Conservation (phyloP, 306 rosid species). For the Begonia fuchsioides region DNA sequence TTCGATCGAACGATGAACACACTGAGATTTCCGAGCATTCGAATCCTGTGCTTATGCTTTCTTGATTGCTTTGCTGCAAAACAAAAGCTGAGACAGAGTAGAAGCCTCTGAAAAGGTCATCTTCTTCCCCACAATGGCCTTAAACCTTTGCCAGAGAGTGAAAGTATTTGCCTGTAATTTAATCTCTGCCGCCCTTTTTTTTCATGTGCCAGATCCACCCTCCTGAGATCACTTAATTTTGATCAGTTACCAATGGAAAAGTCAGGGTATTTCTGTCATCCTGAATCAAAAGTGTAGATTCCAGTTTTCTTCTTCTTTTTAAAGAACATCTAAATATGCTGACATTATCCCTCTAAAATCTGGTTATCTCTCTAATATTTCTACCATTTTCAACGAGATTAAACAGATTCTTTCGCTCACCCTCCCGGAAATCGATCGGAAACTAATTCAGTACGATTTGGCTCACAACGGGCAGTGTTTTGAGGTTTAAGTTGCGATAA, state of each 20-base stretch:
- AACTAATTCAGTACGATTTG: too few relatives aligned
- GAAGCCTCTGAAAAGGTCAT: constrained; percentile 55
- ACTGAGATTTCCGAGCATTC: constrained; percentile 13
- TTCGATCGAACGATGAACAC: constrained; percentile 12
- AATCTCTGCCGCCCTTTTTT: too few relatives aligned
- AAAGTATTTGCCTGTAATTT: too few relatives aligned
- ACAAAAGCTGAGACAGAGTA: constrained; percentile 2
- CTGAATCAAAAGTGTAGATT: constrained; percentile 36
- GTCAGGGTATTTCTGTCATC: constrained; percentile 43
- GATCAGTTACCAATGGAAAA: constrained; percentile 11
- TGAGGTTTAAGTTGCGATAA: too few relatives aligned
- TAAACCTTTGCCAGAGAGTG: constrained; percentile 1
- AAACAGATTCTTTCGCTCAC: constrained; percentile 6
- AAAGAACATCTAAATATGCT: constrained; percentile 24
- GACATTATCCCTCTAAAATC: constrained; percentile 1
- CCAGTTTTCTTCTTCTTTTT: constrained; percentile 36
- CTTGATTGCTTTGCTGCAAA: constrained; percentile 33
- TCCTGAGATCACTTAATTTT: too few relatives aligned
- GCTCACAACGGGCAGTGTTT: too few relatives aligned
- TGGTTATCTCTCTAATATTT: background rate
- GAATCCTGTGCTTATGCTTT: constrained; percentile 27
- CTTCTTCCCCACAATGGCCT: constrained; percentile 24
- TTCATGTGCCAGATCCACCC: too few relatives aligned
- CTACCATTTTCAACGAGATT: constrained; percentile 3
- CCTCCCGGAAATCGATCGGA: background rate